Base-by-base conservation (phyloP, 345 rosid genomes). In the Moringa oleifera region DNA sequence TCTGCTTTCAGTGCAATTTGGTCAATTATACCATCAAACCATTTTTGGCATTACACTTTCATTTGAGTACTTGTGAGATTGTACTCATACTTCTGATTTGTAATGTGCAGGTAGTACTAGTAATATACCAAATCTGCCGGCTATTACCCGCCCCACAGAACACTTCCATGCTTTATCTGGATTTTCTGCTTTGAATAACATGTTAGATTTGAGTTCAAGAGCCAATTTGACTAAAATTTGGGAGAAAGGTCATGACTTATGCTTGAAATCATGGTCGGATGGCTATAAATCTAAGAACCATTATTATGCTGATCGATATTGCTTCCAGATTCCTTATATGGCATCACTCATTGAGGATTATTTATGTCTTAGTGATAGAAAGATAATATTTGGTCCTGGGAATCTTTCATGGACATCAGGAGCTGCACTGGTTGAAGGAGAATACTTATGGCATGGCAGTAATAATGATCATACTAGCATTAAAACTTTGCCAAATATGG, bases 391-490 rank as follows among this genome's bases (percentile, higher is more conserved):
- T 25, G 87, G 87, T 49, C 89, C 92, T 41, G 80, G 74, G 7
- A 79, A 86, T 70, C 47, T 86, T 52, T 83, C 89, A 18, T 83
- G 89, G 89, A 79, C 92, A 19, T 51, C 79, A 58, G 87, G 85
- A 52, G 89, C 92, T 59, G 75, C 83, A 41, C 69, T 86, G 58
- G 64, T 74, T 20, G 82, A 84, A 65, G 81, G 78, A 25, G 67
- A 76, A 51, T 65, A 75, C 55, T 63, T 64, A 22, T 73, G 70
- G 75, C 59, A 25, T 57, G 55, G 25, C 64, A 55, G 52, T 49
- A 47, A 18, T 8, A 20, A 69, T 68, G 55, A 60, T 8, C 37
- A 24, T 23, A 67, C 49, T 11, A 21, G 46, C 53, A 24, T 62
- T 41, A 54, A 63, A n/a, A 59, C 70, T 65, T 28, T 49, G 20